Conservation (phyloP, 148 eudicot species). For the Camellia sinensis region DNA sequence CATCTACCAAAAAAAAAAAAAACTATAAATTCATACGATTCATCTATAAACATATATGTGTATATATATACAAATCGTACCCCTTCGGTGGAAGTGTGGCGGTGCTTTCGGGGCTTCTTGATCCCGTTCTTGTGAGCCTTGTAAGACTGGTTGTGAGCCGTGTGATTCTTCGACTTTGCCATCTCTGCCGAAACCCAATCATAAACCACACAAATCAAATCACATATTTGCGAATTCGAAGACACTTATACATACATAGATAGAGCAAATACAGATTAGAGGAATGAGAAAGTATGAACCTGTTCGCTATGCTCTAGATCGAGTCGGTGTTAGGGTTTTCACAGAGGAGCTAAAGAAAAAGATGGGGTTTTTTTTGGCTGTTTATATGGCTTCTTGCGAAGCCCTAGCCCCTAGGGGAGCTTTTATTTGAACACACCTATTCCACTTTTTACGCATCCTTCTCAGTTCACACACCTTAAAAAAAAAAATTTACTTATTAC, state of each 20-base stretch:
- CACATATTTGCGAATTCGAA: not conserved
- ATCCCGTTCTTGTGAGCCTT: conserved; percentile 85
- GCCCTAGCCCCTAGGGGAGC: not conserved
- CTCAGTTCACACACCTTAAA: no score
- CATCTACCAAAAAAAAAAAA: conserved; percentile 42
- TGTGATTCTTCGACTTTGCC: conserved; percentile 95
- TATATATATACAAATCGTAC: conserved; percentile 22
- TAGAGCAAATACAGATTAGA: not conserved
- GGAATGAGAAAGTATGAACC: not conserved
- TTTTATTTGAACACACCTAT: no score
- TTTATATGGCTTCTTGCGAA: not conserved
- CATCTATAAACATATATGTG: not conserved
- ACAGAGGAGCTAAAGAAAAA: not conserved
- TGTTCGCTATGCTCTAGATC: not conserved
- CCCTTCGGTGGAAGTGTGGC: conserved; percentile 86
- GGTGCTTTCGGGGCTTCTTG: conserved; percentile 77
- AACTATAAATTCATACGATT: not conserved
- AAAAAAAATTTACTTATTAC: no score
- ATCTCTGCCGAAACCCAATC: conserved; percentile 22
- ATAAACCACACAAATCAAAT: not conserved
- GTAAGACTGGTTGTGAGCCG: conserved; percentile 80
- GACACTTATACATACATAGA: not conserved
- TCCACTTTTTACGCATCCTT: no score
- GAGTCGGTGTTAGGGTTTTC: conserved; percentile 6
- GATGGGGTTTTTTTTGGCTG: not conserved